A percentile compares a stretch with the other conserved stretches of the same genome.
These are phyloP conservation scores for Lipomyces kockii DNA, from an alignment of 805 yeast genomes.

Conservation along the genomic window DNA sequence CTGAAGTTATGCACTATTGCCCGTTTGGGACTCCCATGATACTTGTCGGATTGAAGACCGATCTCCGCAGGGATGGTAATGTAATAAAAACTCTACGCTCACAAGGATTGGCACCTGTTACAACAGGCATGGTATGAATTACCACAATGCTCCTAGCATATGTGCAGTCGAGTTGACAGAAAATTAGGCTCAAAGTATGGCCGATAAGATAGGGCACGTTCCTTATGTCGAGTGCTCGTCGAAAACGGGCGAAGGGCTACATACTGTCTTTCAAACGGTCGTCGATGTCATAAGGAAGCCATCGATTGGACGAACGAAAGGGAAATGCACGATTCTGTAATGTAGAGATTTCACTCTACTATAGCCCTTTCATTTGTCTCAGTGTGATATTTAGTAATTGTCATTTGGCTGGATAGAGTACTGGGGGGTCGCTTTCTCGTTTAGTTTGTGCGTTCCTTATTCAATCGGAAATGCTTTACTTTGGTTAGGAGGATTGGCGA, in stretches of 20 bases:
- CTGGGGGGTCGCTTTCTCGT: not conserved
- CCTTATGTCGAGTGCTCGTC: constrained; percentile 84
- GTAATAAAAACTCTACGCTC: constrained; percentile 37
- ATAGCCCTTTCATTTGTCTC: not conserved
- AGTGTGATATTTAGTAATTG: not conserved
- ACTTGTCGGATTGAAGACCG: constrained; percentile 83
- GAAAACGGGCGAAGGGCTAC: constrained; percentile 66
- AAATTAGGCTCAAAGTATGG: constrained; percentile 52
- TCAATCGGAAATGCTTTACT: not conserved
- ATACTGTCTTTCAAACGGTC: constrained; percentile 49
- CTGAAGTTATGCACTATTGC: constrained; percentile 83
- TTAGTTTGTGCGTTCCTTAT: not conserved
- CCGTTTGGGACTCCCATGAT: constrained; percentile 71
- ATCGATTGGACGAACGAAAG: not conserved
- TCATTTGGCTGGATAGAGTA: not conserved
- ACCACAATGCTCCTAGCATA: not conserved
- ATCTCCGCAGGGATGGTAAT: constrained; percentile 50
- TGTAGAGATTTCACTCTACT: not conserved
- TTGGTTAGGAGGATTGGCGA: not conserved
- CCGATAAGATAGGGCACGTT: constrained; percentile 63
- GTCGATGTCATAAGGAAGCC: not conserved
- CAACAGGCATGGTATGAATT: constrained; percentile 10
- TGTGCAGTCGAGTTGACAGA: not conserved
- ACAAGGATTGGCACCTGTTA: constrained; percentile 40
- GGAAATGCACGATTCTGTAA: constrained; percentile 14